Conservation (phyloP, 805 yeast species). For the Pichia ethanolica region DNA sequence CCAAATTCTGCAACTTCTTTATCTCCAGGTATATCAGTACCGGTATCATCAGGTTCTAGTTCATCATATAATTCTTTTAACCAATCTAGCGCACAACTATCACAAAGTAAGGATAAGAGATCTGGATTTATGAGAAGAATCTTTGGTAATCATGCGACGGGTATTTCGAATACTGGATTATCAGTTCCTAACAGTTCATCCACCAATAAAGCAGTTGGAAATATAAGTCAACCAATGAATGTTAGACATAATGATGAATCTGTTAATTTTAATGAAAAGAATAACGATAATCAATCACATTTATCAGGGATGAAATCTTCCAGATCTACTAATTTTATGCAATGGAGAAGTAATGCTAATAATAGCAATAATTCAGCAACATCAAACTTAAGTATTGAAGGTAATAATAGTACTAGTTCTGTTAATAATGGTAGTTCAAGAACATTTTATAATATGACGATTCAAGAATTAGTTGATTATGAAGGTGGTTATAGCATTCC, state of each 20-base stretch:
- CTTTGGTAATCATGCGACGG: slow-evolving; percentile 17
- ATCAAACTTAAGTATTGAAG: background rate
- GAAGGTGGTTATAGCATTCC: slow-evolving; percentile 62
- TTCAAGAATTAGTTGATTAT: slow-evolving; percentile 52
- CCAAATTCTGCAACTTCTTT: background rate
- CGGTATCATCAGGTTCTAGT: background rate
- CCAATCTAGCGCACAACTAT: slow-evolving; percentile 1
- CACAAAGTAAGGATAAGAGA: slow-evolving; percentile 12
- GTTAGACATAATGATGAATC: slow-evolving; percentile 22
- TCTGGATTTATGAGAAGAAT: slow-evolving; percentile 25
- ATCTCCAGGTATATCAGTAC: too few relatives aligned
- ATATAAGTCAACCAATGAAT: slow-evolving; percentile 28
- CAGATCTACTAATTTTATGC: slow-evolving; percentile 40
- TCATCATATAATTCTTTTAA: background rate
- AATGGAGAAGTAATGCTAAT: slow-evolving; percentile 18
- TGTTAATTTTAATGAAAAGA: background rate
- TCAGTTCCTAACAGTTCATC: slow-evolving; percentile 3
- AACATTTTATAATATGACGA: slow-evolving; percentile 38
- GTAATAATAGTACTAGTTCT: slow-evolving; percentile 18
- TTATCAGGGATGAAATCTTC: slow-evolving; percentile 37
- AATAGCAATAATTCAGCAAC: slow-evolving; percentile 13
- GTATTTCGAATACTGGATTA: background rate
- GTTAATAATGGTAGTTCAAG: background rate
- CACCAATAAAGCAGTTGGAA: slow-evolving; percentile 13
- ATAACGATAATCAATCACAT: background rate